Percentiles rank a stretch among this genome's conserved stretches.
Evolutionary conservation across 257 asterid genomes (phyloP).

Genomic region (Scutellaria galericulata): DNA sequence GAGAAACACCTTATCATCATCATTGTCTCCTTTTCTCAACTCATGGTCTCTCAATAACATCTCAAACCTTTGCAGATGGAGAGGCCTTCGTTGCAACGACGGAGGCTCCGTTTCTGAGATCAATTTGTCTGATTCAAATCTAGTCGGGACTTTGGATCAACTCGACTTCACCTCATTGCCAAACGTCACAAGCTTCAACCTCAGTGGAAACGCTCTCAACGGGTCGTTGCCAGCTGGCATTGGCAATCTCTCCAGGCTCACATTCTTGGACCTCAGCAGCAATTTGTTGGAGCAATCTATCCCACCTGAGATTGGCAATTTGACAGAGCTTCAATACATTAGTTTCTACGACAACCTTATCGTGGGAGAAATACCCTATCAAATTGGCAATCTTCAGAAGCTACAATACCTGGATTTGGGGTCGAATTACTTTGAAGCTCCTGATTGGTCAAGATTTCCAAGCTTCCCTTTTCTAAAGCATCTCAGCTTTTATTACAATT

Average conservation of each 20-base stretch:
- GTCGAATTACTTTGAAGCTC: constrained; percentile 54
- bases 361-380: constrained; percentile 59
- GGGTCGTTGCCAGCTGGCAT: constrained; percentile 72
- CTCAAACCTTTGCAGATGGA: constrained; percentile 69
- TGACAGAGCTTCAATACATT: constrained; percentile 53
- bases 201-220: constrained; percentile 50
- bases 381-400: constrained; percentile 65
- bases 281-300: constrained; percentile 48
- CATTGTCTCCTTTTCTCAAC: constrained; percentile 41
- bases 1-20: constrained; percentile 51
- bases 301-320: constrained; percentile 67
- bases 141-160: constrained; percentile 49
- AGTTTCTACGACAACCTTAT: constrained; percentile 62
- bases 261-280: constrained; percentile 70
- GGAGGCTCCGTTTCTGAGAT: constrained; percentile 52
- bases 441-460: constrained; percentile 66
- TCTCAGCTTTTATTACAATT: constrained; percentile 55
- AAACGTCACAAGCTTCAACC: constrained; percentile 47
- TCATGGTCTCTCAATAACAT: constrained; percentile 65
- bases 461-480: constrained; percentile 56
- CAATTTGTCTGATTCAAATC: constrained; percentile 43
- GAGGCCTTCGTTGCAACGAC: constrained; percentile 54
- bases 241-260: constrained; percentile 54
- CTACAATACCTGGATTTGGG: constrained; percentile 67
- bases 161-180: constrained; percentile 55